phyloP scores from a whole-genome alignment of 345 rosid genomes.

The Angophora floribunda region DNA sequence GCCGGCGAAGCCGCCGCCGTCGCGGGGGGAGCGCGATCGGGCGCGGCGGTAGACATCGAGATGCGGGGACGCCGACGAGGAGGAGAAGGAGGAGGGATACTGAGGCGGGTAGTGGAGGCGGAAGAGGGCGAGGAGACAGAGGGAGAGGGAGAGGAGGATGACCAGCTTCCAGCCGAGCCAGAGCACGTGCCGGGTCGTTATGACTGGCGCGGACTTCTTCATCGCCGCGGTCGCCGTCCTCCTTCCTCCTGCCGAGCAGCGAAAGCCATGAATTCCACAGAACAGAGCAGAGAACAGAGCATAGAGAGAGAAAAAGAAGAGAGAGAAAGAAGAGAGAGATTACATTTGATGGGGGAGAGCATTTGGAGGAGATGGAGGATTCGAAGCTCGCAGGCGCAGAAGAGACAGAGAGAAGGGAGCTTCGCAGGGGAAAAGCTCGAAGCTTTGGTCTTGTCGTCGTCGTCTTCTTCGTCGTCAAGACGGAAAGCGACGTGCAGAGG shows the following conservation, averaged over 20 bases:
- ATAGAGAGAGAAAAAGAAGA: background rate
- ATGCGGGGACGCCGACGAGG: background rate
- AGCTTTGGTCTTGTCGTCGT: background rate
- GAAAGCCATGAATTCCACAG: background rate
- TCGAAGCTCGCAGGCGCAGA: background rate
- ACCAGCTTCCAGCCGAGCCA: slow-evolving; percentile 63
- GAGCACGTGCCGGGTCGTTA: slow-evolving; percentile 22
- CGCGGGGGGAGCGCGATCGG: slow-evolving; percentile 1
- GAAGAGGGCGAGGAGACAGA: slow-evolving; percentile 45
- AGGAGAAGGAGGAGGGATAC: background rate
- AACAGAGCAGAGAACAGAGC: background rate
- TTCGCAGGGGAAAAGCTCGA: background rate
- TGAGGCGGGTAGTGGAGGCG: slow-evolving; percentile 27
- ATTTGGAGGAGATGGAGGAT: background rate
- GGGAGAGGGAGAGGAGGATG: slow-evolving; percentile 30
- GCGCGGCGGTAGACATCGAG: slow-evolving; percentile 3
- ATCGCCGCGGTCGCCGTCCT: slow-evolving; percentile 11
- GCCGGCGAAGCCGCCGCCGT: slow-evolving; percentile 24
- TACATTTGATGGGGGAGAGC: background rate
- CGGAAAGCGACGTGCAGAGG: background rate
- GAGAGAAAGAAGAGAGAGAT: background rate
- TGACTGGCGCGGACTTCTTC: slow-evolving; percentile 27
- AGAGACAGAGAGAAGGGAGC: background rate
- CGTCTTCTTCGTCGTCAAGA: background rate
- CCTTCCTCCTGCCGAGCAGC: background rate